Evolutionary conservation across 2,329 filamentous ascomycete species (phyloP).

Genomic region (Pseudogymnoascus sp.): DNA sequence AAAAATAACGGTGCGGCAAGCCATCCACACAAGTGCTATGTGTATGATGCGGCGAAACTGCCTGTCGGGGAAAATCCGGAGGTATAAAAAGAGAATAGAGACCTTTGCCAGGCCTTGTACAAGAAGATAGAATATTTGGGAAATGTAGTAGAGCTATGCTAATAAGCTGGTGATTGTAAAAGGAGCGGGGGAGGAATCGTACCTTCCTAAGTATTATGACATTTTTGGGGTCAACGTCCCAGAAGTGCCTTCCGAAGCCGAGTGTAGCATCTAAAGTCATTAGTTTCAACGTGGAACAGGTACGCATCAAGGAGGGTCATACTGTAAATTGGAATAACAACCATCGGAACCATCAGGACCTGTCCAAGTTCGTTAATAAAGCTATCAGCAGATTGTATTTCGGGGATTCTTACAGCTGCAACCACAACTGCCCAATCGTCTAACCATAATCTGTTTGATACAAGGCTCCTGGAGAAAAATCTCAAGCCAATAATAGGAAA

Average conservation of each 20-base stretch:
- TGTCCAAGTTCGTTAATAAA: slow-evolving; percentile 7
- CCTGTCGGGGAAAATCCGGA: slow-evolving; percentile 16
- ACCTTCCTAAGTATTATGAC: slow-evolving; percentile 16
- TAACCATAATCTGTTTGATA: slow-evolving; percentile 15
- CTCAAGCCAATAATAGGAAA: slow-evolving; percentile 15
- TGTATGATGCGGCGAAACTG: slow-evolving; percentile 12
- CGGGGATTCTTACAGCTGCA: slow-evolving; percentile 12
- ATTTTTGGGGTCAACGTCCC: slow-evolving; percentile 15
- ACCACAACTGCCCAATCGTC: slow-evolving; percentile 17
- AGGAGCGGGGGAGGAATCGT: background rate
- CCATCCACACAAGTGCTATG: slow-evolving; percentile 11
- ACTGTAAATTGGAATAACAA: slow-evolving; percentile 16
- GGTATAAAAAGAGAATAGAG: slow-evolving; percentile 19
- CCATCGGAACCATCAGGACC: slow-evolving; percentile 17
- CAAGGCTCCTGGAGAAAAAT: slow-evolving; percentile 14
- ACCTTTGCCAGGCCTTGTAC: slow-evolving; percentile 18
- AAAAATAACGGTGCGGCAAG: slow-evolving; percentile 11
- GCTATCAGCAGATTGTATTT: background rate
- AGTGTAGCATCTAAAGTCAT: slow-evolving; percentile 11
- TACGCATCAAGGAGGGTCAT: background rate
- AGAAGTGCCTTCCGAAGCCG: slow-evolving; percentile 18
- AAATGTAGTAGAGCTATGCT: slow-evolving; percentile 18
- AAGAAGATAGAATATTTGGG: slow-evolving; percentile 18
- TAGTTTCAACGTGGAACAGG: background rate
- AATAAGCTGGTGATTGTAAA: background rate